Conservation (phyloP, 164 flowering plant genomes). For the Hamamelis virginiana region DNA sequence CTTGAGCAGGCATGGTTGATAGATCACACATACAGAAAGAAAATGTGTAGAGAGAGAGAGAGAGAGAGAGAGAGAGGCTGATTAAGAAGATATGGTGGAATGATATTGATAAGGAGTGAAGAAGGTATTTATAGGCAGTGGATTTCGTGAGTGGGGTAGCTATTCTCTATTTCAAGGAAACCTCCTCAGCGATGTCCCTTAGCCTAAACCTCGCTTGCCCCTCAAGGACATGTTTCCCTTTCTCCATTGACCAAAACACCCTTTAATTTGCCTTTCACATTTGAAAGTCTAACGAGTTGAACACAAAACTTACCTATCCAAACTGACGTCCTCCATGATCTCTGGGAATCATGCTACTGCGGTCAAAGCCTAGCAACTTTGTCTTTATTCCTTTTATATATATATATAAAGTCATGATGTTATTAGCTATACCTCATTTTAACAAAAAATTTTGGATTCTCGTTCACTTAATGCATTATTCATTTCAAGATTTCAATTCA, state of each 20-base stretch:
- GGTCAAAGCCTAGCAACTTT: too few relatives aligned
- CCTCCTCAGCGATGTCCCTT: neutral
- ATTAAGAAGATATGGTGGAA: neutral
- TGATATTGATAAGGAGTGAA: neutral
- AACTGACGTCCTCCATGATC: too few relatives aligned
- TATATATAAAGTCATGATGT: too few relatives aligned
- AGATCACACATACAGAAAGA: too few relatives aligned
- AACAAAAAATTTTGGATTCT: too few relatives aligned
- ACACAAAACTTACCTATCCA: too few relatives aligned
- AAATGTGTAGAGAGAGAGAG: slow-evolving; percentile 12
- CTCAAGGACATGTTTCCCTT: slow-evolving; percentile 1
- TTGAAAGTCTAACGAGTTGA: too few relatives aligned
- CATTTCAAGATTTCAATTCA: too few relatives aligned
- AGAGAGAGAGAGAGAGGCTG: slow-evolving; percentile 1
- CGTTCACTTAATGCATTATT: too few relatives aligned
- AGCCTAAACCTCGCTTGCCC: slow-evolving; percentile 14
- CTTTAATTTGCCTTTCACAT: neutral
- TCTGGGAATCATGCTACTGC: too few relatives aligned
- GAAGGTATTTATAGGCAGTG: slow-evolving; percentile 14
- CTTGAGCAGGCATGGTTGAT: slow-evolving; percentile 37
- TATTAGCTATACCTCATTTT: too few relatives aligned
- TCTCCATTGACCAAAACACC: neutral
- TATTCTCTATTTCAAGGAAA: neutral
- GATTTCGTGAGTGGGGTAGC: neutral
- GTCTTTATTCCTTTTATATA: too few relatives aligned